Evolutionary conservation across 805 yeast species (phyloP).

Genomic region (Zygoascus bituminiphila): DNA sequence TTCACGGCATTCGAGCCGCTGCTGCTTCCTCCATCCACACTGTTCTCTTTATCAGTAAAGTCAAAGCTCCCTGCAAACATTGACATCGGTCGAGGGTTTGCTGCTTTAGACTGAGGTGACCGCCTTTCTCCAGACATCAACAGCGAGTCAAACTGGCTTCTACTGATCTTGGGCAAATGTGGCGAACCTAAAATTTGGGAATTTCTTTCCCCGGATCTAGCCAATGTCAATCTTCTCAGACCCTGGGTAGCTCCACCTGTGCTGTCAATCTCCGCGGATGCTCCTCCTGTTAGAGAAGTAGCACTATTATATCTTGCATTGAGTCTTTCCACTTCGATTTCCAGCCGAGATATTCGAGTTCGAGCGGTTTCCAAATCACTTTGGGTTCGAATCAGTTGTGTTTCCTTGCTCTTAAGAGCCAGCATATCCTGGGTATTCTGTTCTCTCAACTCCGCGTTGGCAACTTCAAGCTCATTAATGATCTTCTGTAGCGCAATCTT

Average conservation of each 20-base stretch:
- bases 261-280: neutral
- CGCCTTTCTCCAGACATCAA: neutral
- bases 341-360: conserved; percentile 45
- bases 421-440: conserved; percentile 40
- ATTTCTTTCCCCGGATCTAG: neutral
- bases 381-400: conserved; percentile 51
- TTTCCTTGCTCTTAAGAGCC: conserved; percentile 56
- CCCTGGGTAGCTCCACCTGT: conserved; percentile 2
- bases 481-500: conserved; percentile 30
- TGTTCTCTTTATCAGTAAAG: neutral
- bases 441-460: conserved; percentile 11
- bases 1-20: neutral
- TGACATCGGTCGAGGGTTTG: neutral
- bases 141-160: neutral
- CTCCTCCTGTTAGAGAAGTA: neutral
- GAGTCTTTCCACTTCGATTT: conserved; percentile 30
- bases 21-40: neutral
- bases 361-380: conserved; percentile 56
- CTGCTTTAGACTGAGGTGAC: neutral
- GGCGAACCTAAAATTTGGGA: neutral
- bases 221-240: neutral
- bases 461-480: conserved; percentile 28
- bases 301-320: neutral
- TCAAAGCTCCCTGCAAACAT: neutral
- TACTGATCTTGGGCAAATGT: neutral